Evolutionary conservation across 768 basidiomycete genomes (phyloP), one percentile per base, ranked within the genome.

Genomic region (Leccinum sublutescens): DNA sequence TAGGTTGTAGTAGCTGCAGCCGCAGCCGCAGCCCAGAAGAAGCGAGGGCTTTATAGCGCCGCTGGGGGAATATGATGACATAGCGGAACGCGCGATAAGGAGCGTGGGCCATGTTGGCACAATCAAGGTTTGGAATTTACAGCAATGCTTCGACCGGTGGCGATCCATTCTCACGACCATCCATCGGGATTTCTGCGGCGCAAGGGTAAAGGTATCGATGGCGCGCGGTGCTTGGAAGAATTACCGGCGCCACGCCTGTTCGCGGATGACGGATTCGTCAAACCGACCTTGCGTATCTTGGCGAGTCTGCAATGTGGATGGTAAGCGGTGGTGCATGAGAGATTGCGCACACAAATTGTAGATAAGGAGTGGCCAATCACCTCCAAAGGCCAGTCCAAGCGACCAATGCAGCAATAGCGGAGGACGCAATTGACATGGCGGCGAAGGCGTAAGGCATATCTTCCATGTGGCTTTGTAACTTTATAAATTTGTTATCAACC

Each of bases 401-500:
- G 52, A 91, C 83, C 40, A 87, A 60, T 29, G 84, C 66, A 3
- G 88, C 86, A 36, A 88, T 65, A 55, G 79, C 75, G 31, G 84
- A 77, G 9, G 91, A 85, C 15, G 80, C 68, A 23, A 78, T 79
- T 17, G 88, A 83, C 76, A 90, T 83, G 48, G 74, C 77, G 53
- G 81, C 81, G 73, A 95, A 95, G 5, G 89, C 93, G 67, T 85
- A 87, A 11, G 86, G 83, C 61, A 85, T 80, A 6, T 77, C 71
- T 69, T 96, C 94, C 62, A 94, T 68, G 66, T 88, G 84, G 64
- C 85, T 91, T 60, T 81, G 79, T 72, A 95, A 79, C 93, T 90
- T 72, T 49, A 68, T 49, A 66, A 58, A 64, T 64, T 63, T 66
- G 54, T 65, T 60, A 66, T 61, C 15, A 56, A 54, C 15, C 19